Percentiles rank a stretch among this genome's conserved stretches.
phyloP scores from a whole-genome alignment of 257 asterid species.

The Agastache rugosa region DNA sequence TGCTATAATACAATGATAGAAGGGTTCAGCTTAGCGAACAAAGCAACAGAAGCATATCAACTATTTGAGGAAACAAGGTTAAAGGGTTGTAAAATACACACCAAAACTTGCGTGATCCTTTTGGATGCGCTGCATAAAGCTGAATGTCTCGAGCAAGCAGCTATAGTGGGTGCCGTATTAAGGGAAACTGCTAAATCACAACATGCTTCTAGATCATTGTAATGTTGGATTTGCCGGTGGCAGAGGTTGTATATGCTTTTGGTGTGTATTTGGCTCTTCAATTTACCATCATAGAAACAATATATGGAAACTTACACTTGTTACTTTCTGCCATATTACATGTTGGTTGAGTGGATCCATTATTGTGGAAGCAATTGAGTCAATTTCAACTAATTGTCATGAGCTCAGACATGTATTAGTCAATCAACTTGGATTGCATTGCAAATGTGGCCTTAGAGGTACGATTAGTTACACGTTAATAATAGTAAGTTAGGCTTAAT shows the following conservation, averaged over 20 bases:
- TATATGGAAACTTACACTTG: background rate
- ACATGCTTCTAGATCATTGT: constrained; percentile 82
- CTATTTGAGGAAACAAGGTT: constrained; percentile 84
- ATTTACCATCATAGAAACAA: background rate
- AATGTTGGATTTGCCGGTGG: constrained; percentile 4
- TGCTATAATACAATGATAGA: constrained; percentile 90
- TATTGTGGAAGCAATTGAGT: constrained; percentile 1
- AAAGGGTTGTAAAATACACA: constrained; percentile 75
- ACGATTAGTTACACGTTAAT: background rate
- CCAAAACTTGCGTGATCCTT: constrained; percentile 86
- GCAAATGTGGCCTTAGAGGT: constrained; percentile 33
- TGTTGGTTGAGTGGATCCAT: background rate
- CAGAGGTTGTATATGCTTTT: constrained; percentile 25
- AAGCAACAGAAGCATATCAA: constrained; percentile 80
- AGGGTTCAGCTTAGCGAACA: constrained; percentile 76
- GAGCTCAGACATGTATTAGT: background rate
- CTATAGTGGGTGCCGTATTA: constrained; percentile 86
- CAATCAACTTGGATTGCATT: constrained; percentile 15
- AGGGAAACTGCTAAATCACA: constrained; percentile 89
- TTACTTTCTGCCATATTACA: constrained; percentile 2
- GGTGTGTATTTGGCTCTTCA: constrained; percentile 5
- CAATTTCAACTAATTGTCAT: background rate
- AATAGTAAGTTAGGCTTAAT: background rate
- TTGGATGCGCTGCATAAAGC: constrained; percentile 92
- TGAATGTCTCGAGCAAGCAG: constrained; percentile 95